Conservation (phyloP, 2,329 filamentous ascomycete genomes). For the Penicillium sp. region DNA sequence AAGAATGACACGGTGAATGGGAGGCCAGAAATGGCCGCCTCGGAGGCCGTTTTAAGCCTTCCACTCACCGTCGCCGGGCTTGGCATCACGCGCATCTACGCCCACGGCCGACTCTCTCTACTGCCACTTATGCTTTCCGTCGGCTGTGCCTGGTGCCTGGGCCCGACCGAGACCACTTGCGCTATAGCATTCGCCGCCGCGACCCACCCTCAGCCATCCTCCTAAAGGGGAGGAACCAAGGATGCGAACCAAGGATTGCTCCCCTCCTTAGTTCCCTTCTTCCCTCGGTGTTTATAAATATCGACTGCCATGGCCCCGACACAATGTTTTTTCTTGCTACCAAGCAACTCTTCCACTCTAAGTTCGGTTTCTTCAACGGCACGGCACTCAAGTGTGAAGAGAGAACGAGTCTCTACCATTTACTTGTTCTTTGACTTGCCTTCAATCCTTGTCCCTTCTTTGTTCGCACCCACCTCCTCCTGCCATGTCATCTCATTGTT, state of each 20-base stretch:
- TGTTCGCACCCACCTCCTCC: neutral
- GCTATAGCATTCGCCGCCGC: neutral
- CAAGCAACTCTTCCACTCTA: conserved; percentile 8
- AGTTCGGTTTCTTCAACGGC: conserved; percentile 10
- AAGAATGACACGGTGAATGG: conserved; percentile 17
- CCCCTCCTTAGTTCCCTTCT: conserved; percentile 11
- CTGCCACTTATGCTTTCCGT: conserved; percentile 7
- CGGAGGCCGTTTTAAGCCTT: conserved; percentile 18
- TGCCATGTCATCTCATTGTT: conserved; percentile 5
- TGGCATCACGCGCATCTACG: conserved; percentile 10
- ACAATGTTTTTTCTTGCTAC: conserved; percentile 9
- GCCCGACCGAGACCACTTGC: neutral
- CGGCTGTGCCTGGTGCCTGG: conserved; percentile 16
- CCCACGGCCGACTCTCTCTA: conserved; percentile 10
- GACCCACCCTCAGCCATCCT: neutral
- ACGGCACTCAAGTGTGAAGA: conserved; percentile 1
- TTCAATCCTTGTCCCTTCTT: conserved; percentile 2
- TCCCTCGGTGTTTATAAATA: conserved; percentile 20
- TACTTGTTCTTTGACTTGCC: conserved; percentile 2
- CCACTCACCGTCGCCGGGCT: conserved; percentile 12
- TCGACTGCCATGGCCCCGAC: neutral
- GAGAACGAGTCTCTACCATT: too few relatives aligned
- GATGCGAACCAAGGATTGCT: too few relatives aligned
- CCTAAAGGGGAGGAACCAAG: neutral
- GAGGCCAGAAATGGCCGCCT: conserved; percentile 21